phyloP scores from a whole-genome alignment of 345 rosid species.

The Acer campestre region DNA sequence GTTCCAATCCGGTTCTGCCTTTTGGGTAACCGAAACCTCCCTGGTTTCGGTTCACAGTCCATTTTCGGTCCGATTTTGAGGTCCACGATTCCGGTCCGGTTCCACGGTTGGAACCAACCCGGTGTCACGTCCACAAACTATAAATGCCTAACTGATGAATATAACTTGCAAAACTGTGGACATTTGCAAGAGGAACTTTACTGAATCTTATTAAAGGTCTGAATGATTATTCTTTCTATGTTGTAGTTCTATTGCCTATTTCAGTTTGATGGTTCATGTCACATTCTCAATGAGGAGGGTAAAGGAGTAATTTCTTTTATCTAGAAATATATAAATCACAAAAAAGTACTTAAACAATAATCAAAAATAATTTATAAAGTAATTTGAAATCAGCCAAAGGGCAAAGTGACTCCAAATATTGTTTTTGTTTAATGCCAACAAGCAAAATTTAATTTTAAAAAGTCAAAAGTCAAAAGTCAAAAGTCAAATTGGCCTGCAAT shows the following conservation, averaged over 20 bases:
- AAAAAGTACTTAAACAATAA: not conserved
- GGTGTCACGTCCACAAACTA: too few relatives aligned
- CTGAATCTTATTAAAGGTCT: not conserved
- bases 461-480: not conserved
- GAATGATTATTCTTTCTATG: not conserved
- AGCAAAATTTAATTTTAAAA: too few relatives aligned
- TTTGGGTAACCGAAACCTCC: too few relatives aligned
- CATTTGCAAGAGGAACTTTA: not conserved
- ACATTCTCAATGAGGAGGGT: not conserved
- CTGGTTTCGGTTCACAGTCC: too few relatives aligned
- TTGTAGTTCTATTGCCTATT: not conserved
- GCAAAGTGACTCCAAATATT: not conserved
- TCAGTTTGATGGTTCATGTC: not conserved
- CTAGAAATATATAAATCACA: not conserved
- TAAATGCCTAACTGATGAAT: not conserved
- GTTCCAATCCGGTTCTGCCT: too few relatives aligned
- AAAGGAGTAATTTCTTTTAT: not conserved
- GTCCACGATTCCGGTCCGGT: too few relatives aligned
- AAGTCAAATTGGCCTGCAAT: not conserved
- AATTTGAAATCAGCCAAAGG: not conserved
- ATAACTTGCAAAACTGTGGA: not conserved
- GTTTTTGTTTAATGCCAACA: not conserved
- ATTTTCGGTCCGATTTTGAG: too few relatives aligned
- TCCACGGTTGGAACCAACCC: too few relatives aligned
- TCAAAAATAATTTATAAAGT: not conserved